Evolutionary conservation across 2,329 filamentous ascomycete species (phyloP), one percentile per base, ranked within the genome.

Genomic region (Penicillium vulpinum): DNA sequence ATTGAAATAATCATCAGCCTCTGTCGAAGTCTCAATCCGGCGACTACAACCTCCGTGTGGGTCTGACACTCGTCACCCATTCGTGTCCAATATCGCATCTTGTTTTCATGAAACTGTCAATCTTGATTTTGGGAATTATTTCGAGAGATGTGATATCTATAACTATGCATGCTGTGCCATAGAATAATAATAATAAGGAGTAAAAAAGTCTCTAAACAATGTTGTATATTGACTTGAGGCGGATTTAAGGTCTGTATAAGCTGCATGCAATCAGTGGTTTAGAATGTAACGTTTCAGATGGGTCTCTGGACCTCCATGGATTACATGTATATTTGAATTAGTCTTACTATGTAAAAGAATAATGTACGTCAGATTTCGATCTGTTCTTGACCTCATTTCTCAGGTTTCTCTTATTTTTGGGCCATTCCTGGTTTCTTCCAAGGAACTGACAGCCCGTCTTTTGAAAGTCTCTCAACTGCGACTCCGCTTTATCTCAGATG

Each of bases 31-130:
- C 36, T 24, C 6, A 18, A 43, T 51, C 29, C 39, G 36, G 35
- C 47, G 48, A 46, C n/a, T 56, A 41, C 54, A 52, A 56, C 54
- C 28, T 52, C 31, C 8, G 39, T 45, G 54, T 56, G 54, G 54
- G 48, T 52, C 48, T 38, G 21, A 22, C 21, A 45, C n/a, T 56
- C 40, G 48, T 52, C 53, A 51, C 40, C 28, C 13, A 55, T 39
- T 50, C 38, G 31, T 26, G 33, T 36, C 22, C 11, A 36, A 16
- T 15, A 45, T 24, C 9, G n/a, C 13, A 48, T 33, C 18, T 50
- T 26, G 38, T 52, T 48, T 43, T 38, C 18, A 16, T 36, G 38
- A 45, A 31, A 47, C 33, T 40, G 35, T 46, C 41, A 31, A 55
- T 51, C 39, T 16, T 15, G 10, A 24, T 41, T 16, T 16, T 5